A percentile compares a stretch with the other conserved stretches of the same genome.
Evolutionary conservation across 129 eudicot species (phyloP).

Genomic region (Artemisia argyi): DNA sequence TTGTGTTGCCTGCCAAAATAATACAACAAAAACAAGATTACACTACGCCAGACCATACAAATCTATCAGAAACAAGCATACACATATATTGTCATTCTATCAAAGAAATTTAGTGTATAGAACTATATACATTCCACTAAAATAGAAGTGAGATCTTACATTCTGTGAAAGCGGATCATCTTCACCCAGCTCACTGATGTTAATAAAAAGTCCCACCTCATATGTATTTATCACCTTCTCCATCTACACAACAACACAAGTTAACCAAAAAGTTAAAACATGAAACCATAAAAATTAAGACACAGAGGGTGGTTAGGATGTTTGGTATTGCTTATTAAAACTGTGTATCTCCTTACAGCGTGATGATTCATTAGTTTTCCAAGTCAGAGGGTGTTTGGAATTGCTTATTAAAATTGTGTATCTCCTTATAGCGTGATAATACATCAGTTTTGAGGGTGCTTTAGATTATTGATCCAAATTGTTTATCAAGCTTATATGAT

Average conservation of each 20-base stretch:
- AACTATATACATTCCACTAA: not conserved
- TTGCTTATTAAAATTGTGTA: no score
- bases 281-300: constrained; percentile 5
- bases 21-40: constrained; percentile 22
- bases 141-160: constrained; percentile 42
- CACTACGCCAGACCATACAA: not conserved
- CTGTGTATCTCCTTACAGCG: no score
- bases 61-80: not conserved
- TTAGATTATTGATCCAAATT: no score
- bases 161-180: constrained; percentile 55
- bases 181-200: constrained; percentile 58
- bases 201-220: constrained; percentile 50
- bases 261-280: constrained; percentile 20
- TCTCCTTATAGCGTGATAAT: no score
- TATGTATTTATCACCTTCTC: constrained; percentile 42
- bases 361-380: no score
- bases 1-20: constrained; percentile 50
- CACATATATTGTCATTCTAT: not conserved
- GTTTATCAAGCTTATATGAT: no score
- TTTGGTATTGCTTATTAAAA: no score
- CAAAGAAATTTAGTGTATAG: not conserved
- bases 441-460: no score
- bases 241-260: constrained; percentile 42
- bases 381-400: no score
- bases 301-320: not conserved